phyloP scores from a whole-genome alignment of 2,329 filamentous ascomycete genomes.

The Aspergillus sergii region DNA sequence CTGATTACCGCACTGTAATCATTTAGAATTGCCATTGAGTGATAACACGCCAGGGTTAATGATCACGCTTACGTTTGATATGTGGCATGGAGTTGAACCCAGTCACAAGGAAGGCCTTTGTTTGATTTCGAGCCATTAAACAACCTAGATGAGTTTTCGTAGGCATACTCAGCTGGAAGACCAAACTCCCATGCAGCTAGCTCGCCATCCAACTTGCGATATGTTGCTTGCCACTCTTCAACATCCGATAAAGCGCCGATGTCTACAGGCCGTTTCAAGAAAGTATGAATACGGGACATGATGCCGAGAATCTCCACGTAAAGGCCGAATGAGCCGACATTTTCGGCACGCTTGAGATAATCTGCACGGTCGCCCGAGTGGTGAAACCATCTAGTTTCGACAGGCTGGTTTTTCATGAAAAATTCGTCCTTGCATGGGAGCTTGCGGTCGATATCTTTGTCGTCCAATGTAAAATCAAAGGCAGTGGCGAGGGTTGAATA shows the following conservation, averaged over 20 bases:
- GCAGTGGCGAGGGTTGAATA: slow-evolving; percentile 90
- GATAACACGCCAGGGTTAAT: neutral
- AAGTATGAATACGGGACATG: slow-evolving; percentile 82
- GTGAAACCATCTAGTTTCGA: slow-evolving; percentile 80
- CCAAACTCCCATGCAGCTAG: slow-evolving; percentile 82
- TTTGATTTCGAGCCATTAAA: slow-evolving; percentile 67
- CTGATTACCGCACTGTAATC: slow-evolving; percentile 73
- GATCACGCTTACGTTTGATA: slow-evolving; percentile 70
- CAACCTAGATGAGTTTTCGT: slow-evolving; percentile 72
- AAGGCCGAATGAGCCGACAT: slow-evolving; percentile 84
- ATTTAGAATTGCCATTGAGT: neutral
- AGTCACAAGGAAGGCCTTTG: slow-evolving; percentile 75
- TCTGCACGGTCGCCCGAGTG: slow-evolving; percentile 59
- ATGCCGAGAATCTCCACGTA: slow-evolving; percentile 90
- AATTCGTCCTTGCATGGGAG: slow-evolving; percentile 86
- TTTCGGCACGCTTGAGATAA: slow-evolving; percentile 72
- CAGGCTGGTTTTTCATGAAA: slow-evolving; percentile 79
- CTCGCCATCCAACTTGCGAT: slow-evolving; percentile 79
- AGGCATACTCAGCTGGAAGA: slow-evolving; percentile 77
- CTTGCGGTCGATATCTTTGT: slow-evolving; percentile 85
- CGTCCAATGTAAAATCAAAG: slow-evolving; percentile 86
- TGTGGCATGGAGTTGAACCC: slow-evolving; percentile 89
- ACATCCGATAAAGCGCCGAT: slow-evolving; percentile 83
- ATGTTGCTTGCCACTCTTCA: slow-evolving; percentile 84
- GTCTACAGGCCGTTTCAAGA: slow-evolving; percentile 85